Base-by-base conservation (phyloP, 1,284 basidiomycete genomes). In the Rhodotorula sp. region DNA sequence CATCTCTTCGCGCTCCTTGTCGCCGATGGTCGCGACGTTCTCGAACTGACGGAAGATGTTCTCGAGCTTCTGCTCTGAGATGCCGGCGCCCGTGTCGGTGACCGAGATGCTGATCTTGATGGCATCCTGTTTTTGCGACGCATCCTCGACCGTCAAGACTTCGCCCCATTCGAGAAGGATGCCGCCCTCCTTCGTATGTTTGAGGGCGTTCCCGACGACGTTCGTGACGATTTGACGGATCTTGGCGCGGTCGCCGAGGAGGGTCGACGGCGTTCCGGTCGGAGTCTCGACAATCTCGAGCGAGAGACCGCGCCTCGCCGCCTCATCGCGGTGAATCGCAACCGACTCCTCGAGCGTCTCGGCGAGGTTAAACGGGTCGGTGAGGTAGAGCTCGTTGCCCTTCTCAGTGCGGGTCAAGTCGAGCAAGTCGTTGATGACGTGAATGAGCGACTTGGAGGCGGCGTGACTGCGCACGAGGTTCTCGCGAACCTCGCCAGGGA, bases 1-100 rank as follows among this genome's bases (percentile, higher is more conserved):
- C 5, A 37, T 20, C 37, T 68, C 53, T 30, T 64, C 56, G 40
- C 69, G 66, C 50, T 60, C 56, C 26, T 63, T 56, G 54, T 64
- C 57, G 28, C 66, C 65, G 37, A 72, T 64, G 2, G 63, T 69
- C n/a, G 65, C 64, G 4, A 91, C 89, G 75, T 91, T 88, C 80
- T 93, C 91, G 70, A 94, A 90, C 69, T 92, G 89, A 62, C 91
- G 83, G 81, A 94, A 94, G 69, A 94, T 91, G 67, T 86, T 86
- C 78, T 91, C 89, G 31, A 94, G 83, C 79, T 89, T 89, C 52
- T 84, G 84, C 10, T 83, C 82, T 1, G 87, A 79, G 60, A 94
- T 94, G 8, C 92, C 92, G 73, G 86, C 37, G 6, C 57, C 67
- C 15, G 67, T 64, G 52, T 72, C 66, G 57, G 69, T 68, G n/a